phyloP scores from a whole-genome alignment of 1,284 basidiomycete species.

The Leccinum variabile region DNA sequence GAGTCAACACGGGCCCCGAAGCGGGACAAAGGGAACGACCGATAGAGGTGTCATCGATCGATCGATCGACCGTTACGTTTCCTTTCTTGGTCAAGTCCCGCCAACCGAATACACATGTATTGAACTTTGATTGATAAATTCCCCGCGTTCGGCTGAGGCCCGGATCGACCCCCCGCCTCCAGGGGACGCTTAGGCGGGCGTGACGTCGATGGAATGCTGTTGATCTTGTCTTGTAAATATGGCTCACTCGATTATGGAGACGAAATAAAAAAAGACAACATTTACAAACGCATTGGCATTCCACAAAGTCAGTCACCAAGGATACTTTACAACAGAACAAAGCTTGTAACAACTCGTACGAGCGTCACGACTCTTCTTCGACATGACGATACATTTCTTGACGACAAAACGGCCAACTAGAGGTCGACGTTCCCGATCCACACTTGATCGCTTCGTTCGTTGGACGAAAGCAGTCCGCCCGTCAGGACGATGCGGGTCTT shows the following conservation, averaged over 20 bases:
- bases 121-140: not conserved
- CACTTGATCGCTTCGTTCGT: conserved; percentile 27
- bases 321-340: not conserved
- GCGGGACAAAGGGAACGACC: too few relatives aligned
- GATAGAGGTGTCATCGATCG: not conserved
- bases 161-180: not conserved
- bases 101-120: not conserved
- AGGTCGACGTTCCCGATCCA: conserved; percentile 26
- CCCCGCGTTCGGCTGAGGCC: not conserved
- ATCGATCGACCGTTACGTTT: not conserved
- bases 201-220: not conserved
- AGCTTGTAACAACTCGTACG: not conserved
- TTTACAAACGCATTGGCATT: not conserved
- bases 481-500: conserved; percentile 26
- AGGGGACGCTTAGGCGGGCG: not conserved
- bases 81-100: too few relatives aligned
- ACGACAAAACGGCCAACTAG: not conserved
- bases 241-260: not conserved
- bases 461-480: conserved; percentile 26
- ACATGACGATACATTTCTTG: not conserved
- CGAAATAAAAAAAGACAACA: not conserved
- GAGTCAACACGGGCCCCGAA: too few relatives aligned
- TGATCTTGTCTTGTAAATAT: not conserved
- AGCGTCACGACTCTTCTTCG: not conserved
- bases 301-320: not conserved